Percentiles rank a stretch among this genome's conserved stretches.
Conservation (phyloP, 2,329 filamentous ascomycete species). For the Pseudogymnoascus sp. region DNA sequence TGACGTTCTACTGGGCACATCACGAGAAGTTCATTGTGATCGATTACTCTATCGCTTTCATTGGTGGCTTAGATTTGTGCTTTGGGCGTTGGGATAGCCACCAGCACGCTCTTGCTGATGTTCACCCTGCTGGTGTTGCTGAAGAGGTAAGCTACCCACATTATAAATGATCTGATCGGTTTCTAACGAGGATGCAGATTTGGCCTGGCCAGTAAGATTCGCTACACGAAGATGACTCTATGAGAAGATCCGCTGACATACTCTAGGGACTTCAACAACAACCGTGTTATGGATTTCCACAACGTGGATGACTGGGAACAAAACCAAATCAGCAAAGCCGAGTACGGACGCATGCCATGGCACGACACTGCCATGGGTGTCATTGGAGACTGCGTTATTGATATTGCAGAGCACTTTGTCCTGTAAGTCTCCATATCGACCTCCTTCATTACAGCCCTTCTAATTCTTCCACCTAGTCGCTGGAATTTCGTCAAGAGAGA, state of each 20-base stretch:
- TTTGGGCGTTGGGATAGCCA: conserved; percentile 90
- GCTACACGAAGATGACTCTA: background rate
- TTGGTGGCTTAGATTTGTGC: conserved; percentile 88
- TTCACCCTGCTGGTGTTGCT: conserved; percentile 72
- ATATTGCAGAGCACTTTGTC: conserved; percentile 93
- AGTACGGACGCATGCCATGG: conserved; percentile 96
- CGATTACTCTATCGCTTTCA: conserved; percentile 84
- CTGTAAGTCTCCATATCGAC: conserved; percentile 31
- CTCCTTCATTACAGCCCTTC: background rate
- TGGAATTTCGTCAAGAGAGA: conserved; percentile 98
- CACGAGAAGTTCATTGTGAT: conserved; percentile 97
- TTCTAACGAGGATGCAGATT: conserved; percentile 32
- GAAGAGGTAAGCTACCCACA: conserved; percentile 44
- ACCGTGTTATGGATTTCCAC: conserved; percentile 91
- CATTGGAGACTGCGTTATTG: conserved; percentile 82
- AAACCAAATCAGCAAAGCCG: conserved; percentile 84
- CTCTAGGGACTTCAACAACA: conserved; percentile 79
- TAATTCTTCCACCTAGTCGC: conserved; percentile 32
- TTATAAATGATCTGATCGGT: background rate
- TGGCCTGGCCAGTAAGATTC: conserved; percentile 69
- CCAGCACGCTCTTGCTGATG: conserved; percentile 78
- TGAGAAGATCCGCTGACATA: background rate
- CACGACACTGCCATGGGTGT: conserved; percentile 91
- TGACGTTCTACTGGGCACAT: conserved; percentile 97
- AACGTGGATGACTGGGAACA: conserved; percentile 85